Percentiles rank a stretch among this genome's conserved stretches.
Conservation (phyloP, 164 flowering plant genomes). For the Nelumbo lutea region DNA sequence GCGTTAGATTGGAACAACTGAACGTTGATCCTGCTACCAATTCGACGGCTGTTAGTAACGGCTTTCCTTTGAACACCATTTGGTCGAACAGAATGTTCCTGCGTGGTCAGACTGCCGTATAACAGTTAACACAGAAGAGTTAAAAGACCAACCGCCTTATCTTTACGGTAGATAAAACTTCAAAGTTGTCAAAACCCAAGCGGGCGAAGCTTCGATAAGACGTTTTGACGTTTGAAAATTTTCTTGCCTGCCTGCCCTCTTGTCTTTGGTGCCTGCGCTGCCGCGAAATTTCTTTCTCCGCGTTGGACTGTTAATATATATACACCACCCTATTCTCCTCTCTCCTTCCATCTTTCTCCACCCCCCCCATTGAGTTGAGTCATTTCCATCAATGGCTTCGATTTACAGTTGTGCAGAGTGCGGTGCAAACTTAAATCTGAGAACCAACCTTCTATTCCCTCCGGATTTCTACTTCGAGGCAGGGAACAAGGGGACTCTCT, state of each 20-base stretch:
- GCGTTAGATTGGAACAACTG: no score
- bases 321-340: background rate
- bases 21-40: no score
- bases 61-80: no score
- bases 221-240: background rate
- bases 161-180: no score
- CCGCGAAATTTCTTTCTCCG: background rate
- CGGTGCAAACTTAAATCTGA: slow-evolving; percentile 60
- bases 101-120: no score
- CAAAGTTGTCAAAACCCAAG: no score
- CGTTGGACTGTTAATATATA: background rate
- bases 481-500: slow-evolving; percentile 83
- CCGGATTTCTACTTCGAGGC: slow-evolving; percentile 85
- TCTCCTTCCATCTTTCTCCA: background rate
- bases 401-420: slow-evolving; percentile 73
- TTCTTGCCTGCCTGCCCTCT: background rate
- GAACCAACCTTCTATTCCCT: slow-evolving; percentile 52
- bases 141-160: no score
- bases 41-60: no score
- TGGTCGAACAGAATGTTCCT: no score
- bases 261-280: background rate
- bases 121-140: no score
- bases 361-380: background rate
- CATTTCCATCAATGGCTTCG: slow-evolving; percentile 38
- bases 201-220: no score